Evolutionary conservation across 805 yeast genomes (phyloP), one percentile per base, ranked within the genome.

Genomic region (Debaryomyces prosopidis): DNA sequence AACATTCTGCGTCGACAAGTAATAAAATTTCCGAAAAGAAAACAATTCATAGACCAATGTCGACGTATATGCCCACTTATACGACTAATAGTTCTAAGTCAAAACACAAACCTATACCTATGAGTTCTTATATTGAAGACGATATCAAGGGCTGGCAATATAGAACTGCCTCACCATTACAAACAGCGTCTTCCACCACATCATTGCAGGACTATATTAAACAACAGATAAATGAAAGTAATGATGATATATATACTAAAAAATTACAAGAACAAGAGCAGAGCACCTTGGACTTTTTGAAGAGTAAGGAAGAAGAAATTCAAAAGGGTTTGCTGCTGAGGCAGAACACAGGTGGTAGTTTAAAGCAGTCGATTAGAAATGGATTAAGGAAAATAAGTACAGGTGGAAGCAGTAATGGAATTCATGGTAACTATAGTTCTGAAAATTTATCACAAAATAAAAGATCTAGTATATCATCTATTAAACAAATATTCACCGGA

Each of bases 261-360:
- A 48, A 49, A 8, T 49, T 51, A 11, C 62, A 59, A 11, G 64
- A 62, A 4, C 28, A 20, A 30, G 50, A 54, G n/a, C 53, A 54
- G 14, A 62, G 65, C 16, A 69, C 74, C 1, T 50, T 72, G 43
- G 66, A 69, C 15, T 72, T 72, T 45, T 60, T 72, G 43, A 58
- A 66, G 35, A 55, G 60, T 30, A 67, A 58, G 47, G 73, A 71
- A 47, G 66, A 55, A 30, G 50, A 45, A 14, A 50, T 42, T 3
- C 11, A 14, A 9, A 32, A 44, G 7, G 36, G 42, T 5, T 43
- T 53, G 4, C 19, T 18, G 20, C 43, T 47, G 36, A 54, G 60
- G 38, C 67, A 68, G 36, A 63, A 66, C 46, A 72, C 77, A 1
- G 77, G 77, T 6, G 75, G 75, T 5, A 68, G 75, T 41, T 51